Evolutionary conservation across 768 basidiomycete genomes (phyloP).

Genomic region (Suillus subluteus): DNA sequence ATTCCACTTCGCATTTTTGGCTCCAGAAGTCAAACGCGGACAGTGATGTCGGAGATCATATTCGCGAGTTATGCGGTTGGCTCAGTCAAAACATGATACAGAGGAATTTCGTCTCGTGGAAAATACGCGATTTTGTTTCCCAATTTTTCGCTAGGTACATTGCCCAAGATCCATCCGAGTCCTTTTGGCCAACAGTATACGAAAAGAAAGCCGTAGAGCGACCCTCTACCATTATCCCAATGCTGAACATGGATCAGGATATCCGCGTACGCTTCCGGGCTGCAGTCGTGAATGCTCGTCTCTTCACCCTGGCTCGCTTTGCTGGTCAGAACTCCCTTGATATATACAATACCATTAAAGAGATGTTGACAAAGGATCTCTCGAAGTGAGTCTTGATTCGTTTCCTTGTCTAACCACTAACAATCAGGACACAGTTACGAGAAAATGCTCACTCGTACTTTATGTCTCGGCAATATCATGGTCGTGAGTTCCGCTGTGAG

Average conservation of each 20-base stretch:
- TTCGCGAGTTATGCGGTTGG: slow-evolving; percentile 56
- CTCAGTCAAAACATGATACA: slow-evolving; percentile 47
- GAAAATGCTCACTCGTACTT: slow-evolving; percentile 69
- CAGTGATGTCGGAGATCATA: slow-evolving; percentile 45
- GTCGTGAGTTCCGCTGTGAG: slow-evolving; percentile 76
- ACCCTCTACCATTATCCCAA: slow-evolving; percentile 53
- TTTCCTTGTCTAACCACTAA: slow-evolving; percentile 18
- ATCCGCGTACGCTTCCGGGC: slow-evolving; percentile 83
- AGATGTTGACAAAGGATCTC: slow-evolving; percentile 47
- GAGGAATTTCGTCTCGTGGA: slow-evolving; percentile 61
- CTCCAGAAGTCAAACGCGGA: slow-evolving; percentile 32
- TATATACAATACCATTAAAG: slow-evolving; percentile 53
- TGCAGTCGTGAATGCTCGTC: slow-evolving; percentile 57
- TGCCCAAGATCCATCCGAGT: slow-evolving; percentile 53
- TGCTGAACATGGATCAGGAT: slow-evolving; percentile 69
- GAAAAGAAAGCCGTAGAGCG: slow-evolving; percentile 34
- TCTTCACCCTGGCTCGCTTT: slow-evolving; percentile 56
- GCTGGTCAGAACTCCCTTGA: slow-evolving; percentile 32
- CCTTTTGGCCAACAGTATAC: slow-evolving; percentile 45
- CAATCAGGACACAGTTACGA: slow-evolving; percentile 59
- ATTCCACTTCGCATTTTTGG: slow-evolving; percentile 69
- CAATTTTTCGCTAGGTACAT: slow-evolving; percentile 73
- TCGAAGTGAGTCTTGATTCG: slow-evolving; percentile 47
- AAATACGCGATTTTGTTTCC: slow-evolving; percentile 62
- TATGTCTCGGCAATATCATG: slow-evolving; percentile 78